Evolutionary conservation across 306 rosid genomes (phyloP).

Genomic region (Geum urbanum): DNA sequence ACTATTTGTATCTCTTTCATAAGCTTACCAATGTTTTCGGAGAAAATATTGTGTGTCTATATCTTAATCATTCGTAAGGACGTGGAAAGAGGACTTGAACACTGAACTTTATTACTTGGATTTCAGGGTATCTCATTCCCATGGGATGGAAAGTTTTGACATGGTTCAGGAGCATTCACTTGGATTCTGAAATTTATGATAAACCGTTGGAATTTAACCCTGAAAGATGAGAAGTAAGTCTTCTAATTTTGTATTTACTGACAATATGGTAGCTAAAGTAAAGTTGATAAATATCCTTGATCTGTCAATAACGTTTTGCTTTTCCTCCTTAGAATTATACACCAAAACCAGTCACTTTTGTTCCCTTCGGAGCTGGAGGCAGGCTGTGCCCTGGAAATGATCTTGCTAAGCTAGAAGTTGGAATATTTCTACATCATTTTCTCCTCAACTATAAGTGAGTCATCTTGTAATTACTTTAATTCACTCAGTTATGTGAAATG

Average conservation of each 20-base stretch:
- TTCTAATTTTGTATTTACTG: neutral
- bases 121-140: constrained; percentile 70
- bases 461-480: neutral
- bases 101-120: constrained; percentile 2
- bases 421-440: constrained; percentile 75
- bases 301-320: neutral
- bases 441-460: constrained; percentile 60
- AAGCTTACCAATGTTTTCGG: neutral
- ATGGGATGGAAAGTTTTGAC: constrained; percentile 83
- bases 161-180: constrained; percentile 84
- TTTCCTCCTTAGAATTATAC: constrained; percentile 26
- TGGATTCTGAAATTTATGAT: constrained; percentile 71
- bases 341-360: constrained; percentile 71
- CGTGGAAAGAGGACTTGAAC: too few species aligned
- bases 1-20: neutral
- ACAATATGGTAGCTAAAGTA: neutral
- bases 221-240: constrained; percentile 76
- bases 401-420: constrained; percentile 68
- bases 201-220: constrained; percentile 78
- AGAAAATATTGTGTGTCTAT: too few species aligned
- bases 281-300: neutral
- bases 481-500: neutral
- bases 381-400: constrained; percentile 75
- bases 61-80: too few species aligned
- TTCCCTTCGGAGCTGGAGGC: constrained; percentile 85